Base-by-base conservation (phyloP, 352 stramenopile genomes). In the Globisporangium paroecandrum region DNA sequence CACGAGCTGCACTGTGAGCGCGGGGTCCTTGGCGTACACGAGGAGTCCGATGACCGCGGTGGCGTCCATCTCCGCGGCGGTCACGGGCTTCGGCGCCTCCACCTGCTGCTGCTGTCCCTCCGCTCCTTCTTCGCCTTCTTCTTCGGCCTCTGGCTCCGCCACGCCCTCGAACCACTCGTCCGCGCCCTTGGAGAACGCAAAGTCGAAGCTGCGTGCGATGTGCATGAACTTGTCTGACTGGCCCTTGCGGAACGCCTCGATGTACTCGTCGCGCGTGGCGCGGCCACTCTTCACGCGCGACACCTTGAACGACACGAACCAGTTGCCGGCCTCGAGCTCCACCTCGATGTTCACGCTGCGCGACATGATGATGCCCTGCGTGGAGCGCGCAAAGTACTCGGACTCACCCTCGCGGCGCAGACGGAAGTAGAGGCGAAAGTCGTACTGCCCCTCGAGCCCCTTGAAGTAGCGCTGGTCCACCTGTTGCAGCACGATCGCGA, bases 321-420 rank as follows among this genome's bases (percentile, higher is more conserved):
- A 82, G 32, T 22, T 59, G 38, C 75, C 75, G 15, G 69, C 57
- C 6, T 76, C 67, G 4, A 82, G 59, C 18, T 63, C 46, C 18
- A 82, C 58, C 59, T 82, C 76, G 54, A 71, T 76, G 71, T 66
- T 82, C 24, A 77, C 72, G 51, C 73, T 80, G 66, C 76, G 76
- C 6, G 63, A 60, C 70, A 76, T 75, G 55, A 64, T 62, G 22
- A 71, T 66, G 36, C 54, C 70, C 27, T 70, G 69, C 58, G 58
- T 74, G 58, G 49, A 70, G 65, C 67, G 73, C 27, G 65, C 69
- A 47, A 73, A 77, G 68, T 73, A 75, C 58, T 74, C 71, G 49
- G 8, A 64, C 29, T 73, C 71, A 20, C 69, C 70, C 10, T 70
- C 69, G 34, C 65, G 62, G 20, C 73, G 70, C 32, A 83, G 38